Evolutionary conservation across 2,329 filamentous ascomycete genomes (phyloP), one percentile per base, ranked within the genome.

Genomic region (Trichoderma pleuroti): DNA sequence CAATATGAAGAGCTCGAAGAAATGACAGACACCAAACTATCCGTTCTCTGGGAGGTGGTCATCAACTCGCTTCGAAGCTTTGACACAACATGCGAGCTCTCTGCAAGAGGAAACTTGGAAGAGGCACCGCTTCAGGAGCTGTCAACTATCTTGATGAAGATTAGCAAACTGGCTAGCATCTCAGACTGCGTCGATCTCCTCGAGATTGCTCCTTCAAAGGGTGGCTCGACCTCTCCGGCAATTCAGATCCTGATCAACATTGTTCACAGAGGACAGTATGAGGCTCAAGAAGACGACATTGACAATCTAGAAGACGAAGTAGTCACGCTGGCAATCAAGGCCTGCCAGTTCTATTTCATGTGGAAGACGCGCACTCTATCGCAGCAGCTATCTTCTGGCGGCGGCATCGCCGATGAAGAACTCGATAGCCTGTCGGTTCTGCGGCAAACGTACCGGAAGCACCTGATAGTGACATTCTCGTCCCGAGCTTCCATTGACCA

Each of bases 1-100:
- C 91, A 90, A 72, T 95, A 93, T 72, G 93, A 96, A 72, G 95
- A 97, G 77, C 88, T 97, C 39, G 92, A 94, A 74, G 96, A 99
- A 76, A 84, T 93, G 14, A 91, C 94, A 1, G 92, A 96, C 73
- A 87, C 86, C 77, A 97, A 95, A 78, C 84, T 98, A 11, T 89
- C 92, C 30, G 86, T 90, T 56, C 84, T 98, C 7, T 98, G 96
- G 94, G 94, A 98, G 74, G 92, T 94, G 74, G 89, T 91, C 6
- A 86, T 93, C 68, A 90, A 91, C 75, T 87, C 91, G 2, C 86
- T 99, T 46, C 87, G 90, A 71, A 87, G 90, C 71, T 87, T 96
- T 68, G 88, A 91, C 72, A 88, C 90, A 75, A 90, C 89, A 21
- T 90, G 89, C 74, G 90, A 93, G 73, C 86, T 97, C n/a, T 87